Conservation (phyloP, 2,329 filamentous ascomycete genomes). For the Beauveria medogensis region DNA sequence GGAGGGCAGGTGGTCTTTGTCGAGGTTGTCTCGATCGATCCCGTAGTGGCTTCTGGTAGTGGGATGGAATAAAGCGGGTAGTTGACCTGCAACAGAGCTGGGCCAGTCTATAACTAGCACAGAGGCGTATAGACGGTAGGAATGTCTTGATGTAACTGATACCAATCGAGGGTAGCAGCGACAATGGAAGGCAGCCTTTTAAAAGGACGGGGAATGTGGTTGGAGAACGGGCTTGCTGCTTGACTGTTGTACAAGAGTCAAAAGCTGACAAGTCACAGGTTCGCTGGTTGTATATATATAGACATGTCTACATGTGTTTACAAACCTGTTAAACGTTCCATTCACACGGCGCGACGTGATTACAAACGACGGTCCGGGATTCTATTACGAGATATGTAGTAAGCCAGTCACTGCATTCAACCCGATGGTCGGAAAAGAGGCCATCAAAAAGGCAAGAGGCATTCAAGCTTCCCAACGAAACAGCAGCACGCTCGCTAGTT, state of each 20-base stretch:
- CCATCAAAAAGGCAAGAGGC: neutral
- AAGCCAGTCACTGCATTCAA: neutral
- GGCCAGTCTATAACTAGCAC: neutral
- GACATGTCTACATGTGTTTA: neutral
- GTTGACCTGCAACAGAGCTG: neutral
- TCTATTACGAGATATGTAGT: constrained; percentile 5
- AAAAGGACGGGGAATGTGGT: neutral
- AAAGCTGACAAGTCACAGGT: neutral
- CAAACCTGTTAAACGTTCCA: neutral
- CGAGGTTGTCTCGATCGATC: constrained; percentile 8
- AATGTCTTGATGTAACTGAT: neutral
- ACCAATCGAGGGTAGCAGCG: neutral
- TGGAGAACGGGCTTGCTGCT: neutral
- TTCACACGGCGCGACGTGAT: neutral
- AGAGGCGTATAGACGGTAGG: neutral
- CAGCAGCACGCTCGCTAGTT: neutral
- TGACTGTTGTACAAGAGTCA: neutral
- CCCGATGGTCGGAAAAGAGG: neutral
- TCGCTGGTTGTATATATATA: neutral
- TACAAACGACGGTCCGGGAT: neutral
- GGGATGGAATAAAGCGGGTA: constrained; percentile 6
- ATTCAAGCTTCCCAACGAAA: neutral
- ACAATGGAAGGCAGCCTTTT: neutral
- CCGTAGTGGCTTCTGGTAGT: neutral
- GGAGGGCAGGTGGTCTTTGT: neutral